Percentiles rank a stretch among this genome's conserved stretches.
Conservation (phyloP, 192 early-diverging fungal species). For the Thamnidium elegans region DNA sequence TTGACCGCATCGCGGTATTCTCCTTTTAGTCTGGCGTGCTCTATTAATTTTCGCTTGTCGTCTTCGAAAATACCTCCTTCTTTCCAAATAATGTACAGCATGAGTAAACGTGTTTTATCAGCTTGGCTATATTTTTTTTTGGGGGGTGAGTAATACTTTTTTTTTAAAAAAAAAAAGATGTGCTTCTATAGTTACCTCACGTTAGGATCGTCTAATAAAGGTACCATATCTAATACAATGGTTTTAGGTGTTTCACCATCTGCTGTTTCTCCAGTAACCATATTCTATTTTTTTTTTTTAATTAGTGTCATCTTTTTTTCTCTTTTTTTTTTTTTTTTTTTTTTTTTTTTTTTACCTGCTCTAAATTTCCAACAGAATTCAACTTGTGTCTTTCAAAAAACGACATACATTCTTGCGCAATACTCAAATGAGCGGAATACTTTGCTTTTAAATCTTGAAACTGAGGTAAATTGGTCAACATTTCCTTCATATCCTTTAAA, state of each 20-base stretch:
- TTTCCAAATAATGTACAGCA: slow-evolving; percentile 75
- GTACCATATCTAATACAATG: slow-evolving; percentile 75
- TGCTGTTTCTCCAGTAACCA: slow-evolving; percentile 76
- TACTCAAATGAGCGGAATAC: slow-evolving; percentile 82
- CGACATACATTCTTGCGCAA: slow-evolving; percentile 81
- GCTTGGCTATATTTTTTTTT: slow-evolving; percentile 23
- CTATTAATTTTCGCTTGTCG: slow-evolving; percentile 69
- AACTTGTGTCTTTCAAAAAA: slow-evolving; percentile 70
- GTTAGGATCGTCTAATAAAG: slow-evolving; percentile 67
- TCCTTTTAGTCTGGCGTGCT: slow-evolving; percentile 61
- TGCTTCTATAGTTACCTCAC: slow-evolving; percentile 40
- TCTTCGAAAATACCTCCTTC: slow-evolving; percentile 74
- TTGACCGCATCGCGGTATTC: slow-evolving; percentile 76
- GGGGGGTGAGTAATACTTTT: neutral
- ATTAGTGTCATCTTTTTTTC: neutral
- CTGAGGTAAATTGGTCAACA: slow-evolving; percentile 78
- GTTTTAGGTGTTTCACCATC: slow-evolving; percentile 69
- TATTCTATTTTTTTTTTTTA: slow-evolving; percentile 42
- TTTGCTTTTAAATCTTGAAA: slow-evolving; percentile 82
- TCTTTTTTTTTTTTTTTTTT: neutral
- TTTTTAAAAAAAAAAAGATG: neutral
- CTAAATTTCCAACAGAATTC: slow-evolving; percentile 65
- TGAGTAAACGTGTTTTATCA: slow-evolving; percentile 77
- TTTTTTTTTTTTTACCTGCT: slow-evolving; percentile 48
- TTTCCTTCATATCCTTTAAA: slow-evolving; percentile 84